These are phyloP conservation scores for Eutrema japonicum DNA, from an alignment of 345 rosid genomes.

Conservation along the genomic window DNA sequence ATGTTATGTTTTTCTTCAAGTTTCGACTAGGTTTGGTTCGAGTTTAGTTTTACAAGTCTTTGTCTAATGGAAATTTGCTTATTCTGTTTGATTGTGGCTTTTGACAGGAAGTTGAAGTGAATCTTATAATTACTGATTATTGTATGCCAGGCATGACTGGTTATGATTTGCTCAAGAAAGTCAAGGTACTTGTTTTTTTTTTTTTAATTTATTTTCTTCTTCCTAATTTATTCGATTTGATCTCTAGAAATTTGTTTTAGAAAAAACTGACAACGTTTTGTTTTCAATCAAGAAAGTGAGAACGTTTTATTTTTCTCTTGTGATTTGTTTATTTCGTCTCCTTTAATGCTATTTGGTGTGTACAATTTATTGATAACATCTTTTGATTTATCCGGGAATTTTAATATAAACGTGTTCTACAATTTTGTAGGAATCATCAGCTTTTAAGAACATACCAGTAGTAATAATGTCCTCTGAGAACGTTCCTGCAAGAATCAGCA, in stretches of 20 bases:
- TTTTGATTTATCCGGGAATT: not conserved
- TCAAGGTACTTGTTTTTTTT: slow-evolving; percentile 55
- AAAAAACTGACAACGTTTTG: not conserved
- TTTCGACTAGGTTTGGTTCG: not conserved
- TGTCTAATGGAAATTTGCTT: slow-evolving; percentile 16
- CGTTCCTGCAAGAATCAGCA: slow-evolving; percentile 63
- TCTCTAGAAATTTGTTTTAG: slow-evolving; percentile 2
- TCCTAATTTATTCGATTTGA: slow-evolving; percentile 5
- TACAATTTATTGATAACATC: slow-evolving; percentile 14
- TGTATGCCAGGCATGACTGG: slow-evolving; percentile 94
- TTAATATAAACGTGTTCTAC: slow-evolving; percentile 1
- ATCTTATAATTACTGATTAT: slow-evolving; percentile 84
- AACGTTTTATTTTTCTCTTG: slow-evolving; percentile 14
- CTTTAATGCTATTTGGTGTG: slow-evolving; percentile 14
- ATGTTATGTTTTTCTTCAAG: not conserved
- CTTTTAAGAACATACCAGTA: slow-evolving; percentile 74
- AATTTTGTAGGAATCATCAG: slow-evolving; percentile 56
- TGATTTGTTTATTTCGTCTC: slow-evolving; percentile 12
- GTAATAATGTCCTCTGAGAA: slow-evolving; percentile 93
- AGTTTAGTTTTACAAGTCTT: not conserved
- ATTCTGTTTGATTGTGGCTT: slow-evolving; percentile 16
- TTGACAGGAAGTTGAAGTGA: slow-evolving; percentile 61
- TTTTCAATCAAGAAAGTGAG: slow-evolving; percentile 26
- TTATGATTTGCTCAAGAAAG: slow-evolving; percentile 77
- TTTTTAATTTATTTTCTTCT: not conserved